These are phyloP conservation scores for Bidens hawaiensis DNA, from an alignment of 140 eudicot species.

Conservation along the genomic window DNA sequence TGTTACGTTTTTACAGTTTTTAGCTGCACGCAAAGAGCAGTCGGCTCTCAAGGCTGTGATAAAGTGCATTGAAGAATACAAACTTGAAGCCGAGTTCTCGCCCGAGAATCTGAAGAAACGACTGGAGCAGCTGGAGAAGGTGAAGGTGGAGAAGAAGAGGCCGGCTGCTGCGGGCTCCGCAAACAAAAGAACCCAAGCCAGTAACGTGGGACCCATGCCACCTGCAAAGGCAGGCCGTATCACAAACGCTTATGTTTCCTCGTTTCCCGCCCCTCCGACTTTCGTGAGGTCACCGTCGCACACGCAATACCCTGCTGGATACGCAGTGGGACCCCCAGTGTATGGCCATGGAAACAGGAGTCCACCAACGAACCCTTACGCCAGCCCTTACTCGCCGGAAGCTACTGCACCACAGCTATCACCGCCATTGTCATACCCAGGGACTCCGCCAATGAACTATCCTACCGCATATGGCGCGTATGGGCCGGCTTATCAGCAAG, in stretches of 20 bases:
- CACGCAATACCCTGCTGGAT: conserved; percentile 68
- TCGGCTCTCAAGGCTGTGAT: conserved; percentile 79
- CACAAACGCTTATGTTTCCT: conserved; percentile 81
- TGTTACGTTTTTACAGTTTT: background rate
- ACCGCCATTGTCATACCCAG: conserved; percentile 58
- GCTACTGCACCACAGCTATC: conserved; percentile 51
- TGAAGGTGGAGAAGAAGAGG: conserved; percentile 73
- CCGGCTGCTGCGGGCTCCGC: conserved; percentile 66
- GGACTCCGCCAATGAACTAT: conserved; percentile 71
- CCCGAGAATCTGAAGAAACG: conserved; percentile 78
- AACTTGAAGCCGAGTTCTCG: conserved; percentile 74
- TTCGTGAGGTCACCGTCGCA: background rate
- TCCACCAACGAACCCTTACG: conserved; percentile 52
- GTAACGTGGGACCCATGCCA: conserved; percentile 89
- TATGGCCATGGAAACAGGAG: conserved; percentile 69
- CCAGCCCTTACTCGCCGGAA: conserved; percentile 70
- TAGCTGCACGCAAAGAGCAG: conserved; percentile 87
- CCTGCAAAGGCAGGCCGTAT: conserved; percentile 97
- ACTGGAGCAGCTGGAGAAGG: conserved; percentile 82
- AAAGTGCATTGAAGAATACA: conserved; percentile 91
- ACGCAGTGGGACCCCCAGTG: conserved; percentile 49
- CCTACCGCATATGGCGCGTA: conserved; percentile 65
- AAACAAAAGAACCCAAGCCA: conserved; percentile 72
- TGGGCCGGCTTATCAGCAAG: conserved; percentile 70
- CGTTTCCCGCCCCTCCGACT: conserved; percentile 49